Evolutionary conservation across 179 eudicot genomes (phyloP), one percentile per base, ranked within the genome.

Genomic region (Pouteria campechiana): DNA sequence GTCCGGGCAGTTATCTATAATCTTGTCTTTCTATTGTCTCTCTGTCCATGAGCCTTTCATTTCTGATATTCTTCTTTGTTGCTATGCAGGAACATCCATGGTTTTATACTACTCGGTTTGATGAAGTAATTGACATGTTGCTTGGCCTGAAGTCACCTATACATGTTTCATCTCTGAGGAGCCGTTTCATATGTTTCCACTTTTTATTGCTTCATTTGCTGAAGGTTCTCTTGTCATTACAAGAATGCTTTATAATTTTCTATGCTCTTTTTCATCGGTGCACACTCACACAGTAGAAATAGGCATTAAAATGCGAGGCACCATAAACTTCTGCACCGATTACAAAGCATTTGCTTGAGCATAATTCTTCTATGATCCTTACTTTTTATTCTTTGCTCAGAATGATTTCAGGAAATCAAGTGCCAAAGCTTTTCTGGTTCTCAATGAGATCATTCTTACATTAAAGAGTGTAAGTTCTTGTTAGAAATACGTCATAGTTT

Each of bases 381-480:
- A 17, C n/a, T 8, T 18, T 51, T 21, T 41, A 16, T 3, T 36
- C 57, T 41, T 25, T 63, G 75, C 81, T n/a, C n/a, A 82, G 81
- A 73, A 46, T 38, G 49, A 44, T 45, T 51, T 59, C 46, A 95
- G 79, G 17, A 87, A 66, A 47, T 94, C 76, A 54, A 76, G 70
- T 57, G 65, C 83, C 10, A 70, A 76, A 69, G 76, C 85, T 22
- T 90, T 90, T 62, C 82, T 60, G 23, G 74, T 90, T 63, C 76
- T 90, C 49, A 90, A 82, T 55, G 89, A 82, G 61, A 62, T 90
- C 38, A 86, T 90, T 44, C 66, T 82, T 48, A 57, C 78, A 15
- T 65, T 86, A 31, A 90, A 90, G 69, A 84, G 76, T 74, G 96
- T 87, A 70, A 80, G 94, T 46, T 14, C 65, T 55, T 11, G 64